phyloP scores from a whole-genome alignment of 208 protist species.

The Trypanosoma conorhini region DNA sequence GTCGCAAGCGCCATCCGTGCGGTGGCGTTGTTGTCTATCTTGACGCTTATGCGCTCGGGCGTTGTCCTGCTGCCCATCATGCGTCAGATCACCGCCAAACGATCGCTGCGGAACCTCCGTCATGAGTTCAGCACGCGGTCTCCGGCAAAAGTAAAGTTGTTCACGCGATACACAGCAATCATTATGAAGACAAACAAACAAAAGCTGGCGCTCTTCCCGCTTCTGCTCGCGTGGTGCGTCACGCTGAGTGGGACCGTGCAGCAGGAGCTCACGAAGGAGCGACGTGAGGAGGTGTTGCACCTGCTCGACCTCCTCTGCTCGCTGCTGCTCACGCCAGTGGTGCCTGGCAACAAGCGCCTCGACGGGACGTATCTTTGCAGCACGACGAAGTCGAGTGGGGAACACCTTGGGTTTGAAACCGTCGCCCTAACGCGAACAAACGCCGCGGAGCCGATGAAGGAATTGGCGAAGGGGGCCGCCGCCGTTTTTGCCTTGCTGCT shows the following conservation, averaged over 20 bases:
- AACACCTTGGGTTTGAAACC: slow-evolving; percentile 45
- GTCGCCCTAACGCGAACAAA: slow-evolving; percentile 63
- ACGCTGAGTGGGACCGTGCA: slow-evolving; percentile 33
- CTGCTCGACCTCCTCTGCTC: slow-evolving; percentile 74
- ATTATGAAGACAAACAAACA: slow-evolving; percentile 84
- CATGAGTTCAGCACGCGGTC: slow-evolving; percentile 52
- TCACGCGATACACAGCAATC: slow-evolving; percentile 53
- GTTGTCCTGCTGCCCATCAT: slow-evolving; percentile 46
- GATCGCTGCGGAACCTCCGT: slow-evolving; percentile 64
- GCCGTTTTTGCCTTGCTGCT: slow-evolving; percentile 78
- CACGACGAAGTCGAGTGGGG: slow-evolving; percentile 18
- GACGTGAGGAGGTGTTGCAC: slow-evolving; percentile 47
- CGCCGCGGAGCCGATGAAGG: slow-evolving; percentile 43
- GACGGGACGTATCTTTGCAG: slow-evolving; percentile 71
- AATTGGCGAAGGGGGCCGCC: slow-evolving; percentile 79
- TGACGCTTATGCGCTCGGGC: slow-evolving; percentile 69
- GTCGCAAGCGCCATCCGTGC: slow-evolving; percentile 66
- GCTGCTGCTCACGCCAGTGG: slow-evolving; percentile 61
- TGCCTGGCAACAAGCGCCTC: slow-evolving; percentile 40
- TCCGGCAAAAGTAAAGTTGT: slow-evolving; percentile 57
- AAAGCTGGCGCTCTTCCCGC: slow-evolving; percentile 78
- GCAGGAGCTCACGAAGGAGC: slow-evolving; percentile 34
- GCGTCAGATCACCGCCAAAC: slow-evolving; percentile 48
- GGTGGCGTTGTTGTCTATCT: slow-evolving; percentile 63
- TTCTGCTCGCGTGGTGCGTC: slow-evolving; percentile 71